Base-by-base conservation (phyloP, 257 asterid genomes). In the Nicotiana otophora region DNA sequence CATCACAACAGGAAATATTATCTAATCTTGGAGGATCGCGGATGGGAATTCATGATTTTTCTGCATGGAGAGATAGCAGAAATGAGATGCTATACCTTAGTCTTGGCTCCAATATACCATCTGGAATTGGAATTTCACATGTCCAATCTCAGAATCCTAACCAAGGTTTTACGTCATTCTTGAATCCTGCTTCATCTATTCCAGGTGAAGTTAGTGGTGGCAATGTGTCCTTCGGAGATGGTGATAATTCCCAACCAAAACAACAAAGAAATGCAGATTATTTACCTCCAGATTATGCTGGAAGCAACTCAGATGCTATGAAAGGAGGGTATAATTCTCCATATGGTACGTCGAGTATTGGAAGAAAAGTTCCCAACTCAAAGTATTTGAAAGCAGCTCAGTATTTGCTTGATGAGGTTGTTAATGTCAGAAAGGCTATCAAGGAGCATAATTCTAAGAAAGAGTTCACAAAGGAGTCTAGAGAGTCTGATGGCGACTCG, bases 311-410 rank as follows among this genome's bases (percentile, higher is more conserved):
- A 28, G 89, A 88, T 66, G 84, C 58, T 33, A 72, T 84, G 70
- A 85, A 67, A 58, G 81, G 84, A 58, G 81, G 84, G 46, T 91
- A 89, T 77, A 66, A 82, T 42, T 61, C 89, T 31, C 75, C 92
- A 12, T 91, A 88, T 82, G 95, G 92, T 17, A 84, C 81, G 86
- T 78, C 83, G 4, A 83, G 90, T 83, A 82, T 85, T 51, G 85
- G 83, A 57, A 90, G 95, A 80, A 83, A 82, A 0, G 84, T 91
- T 77, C 89, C 95, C 1, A 86, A 81, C 87, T 88, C 97, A 0
- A 95, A 93, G 90, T 95, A 91, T 58, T 84, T 95, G 90, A 93
- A 87, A 86, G 97, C 93, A 4, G 97, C 94, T 80, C 97, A 91
- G 60, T 84, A 92, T 46, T 84, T 93, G 83, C 95, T 93, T 16